A percentile compares a stretch with the other conserved stretches of the same genome.
Conservation (phyloP, 768 basidiomycete species). For the Suillus occidentalis region DNA sequence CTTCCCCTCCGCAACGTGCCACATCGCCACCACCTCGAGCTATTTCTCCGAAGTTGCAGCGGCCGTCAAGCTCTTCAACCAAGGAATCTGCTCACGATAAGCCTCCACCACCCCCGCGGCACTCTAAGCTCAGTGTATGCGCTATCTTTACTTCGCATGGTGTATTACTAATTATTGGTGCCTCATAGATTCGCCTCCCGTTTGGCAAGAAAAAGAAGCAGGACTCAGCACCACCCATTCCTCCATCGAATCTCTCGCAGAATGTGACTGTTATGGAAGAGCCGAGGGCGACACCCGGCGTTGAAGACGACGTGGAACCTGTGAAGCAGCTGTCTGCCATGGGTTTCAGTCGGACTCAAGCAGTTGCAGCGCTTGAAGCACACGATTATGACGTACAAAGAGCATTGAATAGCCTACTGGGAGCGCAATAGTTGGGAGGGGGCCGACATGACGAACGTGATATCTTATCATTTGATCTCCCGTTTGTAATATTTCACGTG, state of each 20-base stretch:
- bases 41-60: constrained; percentile 52
- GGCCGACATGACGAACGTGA: constrained; percentile 8
- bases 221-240: constrained; percentile 47
- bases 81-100: constrained; percentile 56
- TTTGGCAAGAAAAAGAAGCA: constrained; percentile 78
- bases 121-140: constrained; percentile 79
- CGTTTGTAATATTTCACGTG: constrained; percentile 18
- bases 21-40: constrained; percentile 52
- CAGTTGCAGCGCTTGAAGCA: constrained; percentile 81
- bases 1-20: constrained; percentile 44
- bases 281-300: constrained; percentile 47
- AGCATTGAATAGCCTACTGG: constrained; percentile 75
- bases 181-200: constrained; percentile 67
- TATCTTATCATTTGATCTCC: constrained; percentile 21
- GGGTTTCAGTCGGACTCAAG: constrained; percentile 87
- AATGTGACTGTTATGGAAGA: constrained; percentile 49
- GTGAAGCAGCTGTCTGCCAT: constrained; percentile 82
- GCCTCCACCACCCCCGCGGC: constrained; percentile 51
- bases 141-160: neutral
- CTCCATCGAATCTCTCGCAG: constrained; percentile 29
- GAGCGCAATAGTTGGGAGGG: constrained; percentile 22
- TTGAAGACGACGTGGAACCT: constrained; percentile 70
- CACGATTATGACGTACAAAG: constrained; percentile 79
- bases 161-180: constrained; percentile 13
- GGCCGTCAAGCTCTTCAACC: constrained; percentile 55